Base-by-base conservation (phyloP, 805 yeast species). In the Metschnikowia lachancei region DNA sequence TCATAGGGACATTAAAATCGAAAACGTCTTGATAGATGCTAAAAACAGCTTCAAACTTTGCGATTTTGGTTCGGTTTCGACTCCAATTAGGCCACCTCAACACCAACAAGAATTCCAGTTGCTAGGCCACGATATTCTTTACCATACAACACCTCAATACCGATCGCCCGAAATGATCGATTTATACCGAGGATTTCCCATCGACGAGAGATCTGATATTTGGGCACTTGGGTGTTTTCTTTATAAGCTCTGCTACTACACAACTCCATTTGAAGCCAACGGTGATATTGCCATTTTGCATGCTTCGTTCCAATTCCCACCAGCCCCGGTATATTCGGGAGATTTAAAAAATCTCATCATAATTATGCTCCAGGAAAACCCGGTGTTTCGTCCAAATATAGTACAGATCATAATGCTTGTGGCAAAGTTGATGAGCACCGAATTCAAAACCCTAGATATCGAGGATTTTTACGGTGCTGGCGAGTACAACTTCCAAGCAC, bases 161-260 rank as follows among this genome's bases (percentile, higher is more conserved):
- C 74, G 99, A 52, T 76, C 95, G 0, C 99, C 99, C 0, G 99
- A 92, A 62, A 94, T 92, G 98, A 80, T 92, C 46, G 97, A 92
- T 65, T 74, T 91, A 20, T 84, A 85, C 62, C 73, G 89, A 39
- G 87, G 90, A 6, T 69, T 82, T 39, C 94, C 97, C 1, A 86
- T 92, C 34, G 94, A 92, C 65, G 95, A 91, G 58, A 89, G 89
- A 65, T 77, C 92, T 7, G 99, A 92, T 67, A 87, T 92, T 39
- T 92, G 99, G 99, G 99, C 99, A 0, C 69, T 92, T 39, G 99
- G 99, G 10, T 84, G 94, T 28, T 87, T 94, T 52, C 72, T 94
- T 41, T 92, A 87, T 72, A 92, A 92, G 62, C 72, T 92, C 51
- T 85, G 96, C 66, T 92, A 86, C 67, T 92, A 88, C 65, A 91